These are phyloP conservation scores for Wickerhamomyces chaumierensis DNA, from an alignment of 805 yeast genomes.

Conservation along the genomic window DNA sequence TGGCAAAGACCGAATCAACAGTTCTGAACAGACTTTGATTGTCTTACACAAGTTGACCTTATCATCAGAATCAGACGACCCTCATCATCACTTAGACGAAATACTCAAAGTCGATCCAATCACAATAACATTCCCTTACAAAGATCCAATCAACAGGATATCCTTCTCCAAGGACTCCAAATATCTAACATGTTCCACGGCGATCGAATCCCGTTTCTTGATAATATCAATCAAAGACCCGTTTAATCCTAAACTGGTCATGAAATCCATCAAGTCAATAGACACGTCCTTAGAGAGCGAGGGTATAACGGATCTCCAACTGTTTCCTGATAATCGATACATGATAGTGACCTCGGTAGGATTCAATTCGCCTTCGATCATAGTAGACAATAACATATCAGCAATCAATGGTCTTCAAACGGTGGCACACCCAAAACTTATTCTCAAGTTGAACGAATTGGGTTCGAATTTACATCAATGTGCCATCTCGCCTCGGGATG, in stretches of 20 bases:
- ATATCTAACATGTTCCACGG: slow-evolving; percentile 57
- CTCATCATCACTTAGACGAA: too few species aligned
- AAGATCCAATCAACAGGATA: slow-evolving; percentile 72
- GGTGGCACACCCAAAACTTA: slow-evolving; percentile 48
- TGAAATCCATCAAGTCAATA: slow-evolving; percentile 54
- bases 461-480: slow-evolving; percentile 71
- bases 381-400: slow-evolving; percentile 53
- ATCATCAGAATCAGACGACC: slow-evolving; percentile 1
- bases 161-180: slow-evolving; percentile 64
- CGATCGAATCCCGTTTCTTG: slow-evolving; percentile 66
- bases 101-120: slow-evolving; percentile 40
- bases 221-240: slow-evolving; percentile 58
- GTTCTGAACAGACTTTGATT: slow-evolving; percentile 67
- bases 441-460: slow-evolving; percentile 61
- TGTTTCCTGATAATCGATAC: slow-evolving; percentile 54
- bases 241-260: slow-evolving; percentile 51
- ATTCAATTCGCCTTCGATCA: slow-evolving; percentile 53
- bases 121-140: slow-evolving; percentile 71
- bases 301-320: slow-evolving; percentile 74
- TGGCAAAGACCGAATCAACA: slow-evolving; percentile 59
- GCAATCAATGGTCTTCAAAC: slow-evolving; percentile 25
- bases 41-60: slow-evolving; percentile 36
- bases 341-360: slow-evolving; percentile 53
- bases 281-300: slow-evolving; percentile 69
- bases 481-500: slow-evolving; percentile 76